A percentile compares a stretch with the other conserved stretches of the same genome.
Evolutionary conservation across 2,329 filamentous ascomycete genomes (phyloP).

Genomic region (Fusarium paranaense): DNA sequence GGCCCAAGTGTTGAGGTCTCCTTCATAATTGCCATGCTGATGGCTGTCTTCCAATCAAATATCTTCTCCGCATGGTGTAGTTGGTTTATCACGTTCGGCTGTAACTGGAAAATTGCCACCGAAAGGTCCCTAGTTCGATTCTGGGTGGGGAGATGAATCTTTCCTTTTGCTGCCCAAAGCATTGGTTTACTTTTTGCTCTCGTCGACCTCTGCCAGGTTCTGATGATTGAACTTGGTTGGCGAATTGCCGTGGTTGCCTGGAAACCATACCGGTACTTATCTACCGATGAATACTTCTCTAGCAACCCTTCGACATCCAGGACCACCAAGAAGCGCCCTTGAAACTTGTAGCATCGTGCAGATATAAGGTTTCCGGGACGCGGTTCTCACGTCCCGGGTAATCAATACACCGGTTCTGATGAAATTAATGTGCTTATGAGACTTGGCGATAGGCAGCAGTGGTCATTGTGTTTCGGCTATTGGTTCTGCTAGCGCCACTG

Average conservation of each 20-base stretch:
- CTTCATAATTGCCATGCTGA: neutral
- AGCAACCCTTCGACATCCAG: neutral
- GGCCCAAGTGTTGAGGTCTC: neutral
- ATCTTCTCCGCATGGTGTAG: slow-evolving; percentile 18
- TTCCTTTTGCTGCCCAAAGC: neutral
- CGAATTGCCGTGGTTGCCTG: neutral
- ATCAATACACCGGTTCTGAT: neutral
- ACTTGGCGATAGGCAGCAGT: neutral
- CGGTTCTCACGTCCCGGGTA: neutral
- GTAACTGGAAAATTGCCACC: slow-evolving; percentile 14
- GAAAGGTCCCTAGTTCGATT: slow-evolving; percentile 22
- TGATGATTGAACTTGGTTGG: neutral
- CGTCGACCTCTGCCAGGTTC: neutral
- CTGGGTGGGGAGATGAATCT: slow-evolving; percentile 4
- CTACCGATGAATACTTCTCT: neutral
- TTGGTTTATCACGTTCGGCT: slow-evolving; percentile 19
- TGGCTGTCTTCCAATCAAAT: neutral
- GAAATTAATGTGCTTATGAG: neutral
- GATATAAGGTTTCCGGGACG: neutral
- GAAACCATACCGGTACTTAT: neutral
- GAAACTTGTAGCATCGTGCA: neutral
- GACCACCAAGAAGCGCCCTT: neutral
- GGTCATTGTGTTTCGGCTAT: neutral
- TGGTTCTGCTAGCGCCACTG: neutral
- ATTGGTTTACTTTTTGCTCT: neutral